Evolutionary conservation across 495 filamentous ascomycete species (phyloP).

Genomic region (Geopyxis carbonaria): DNA sequence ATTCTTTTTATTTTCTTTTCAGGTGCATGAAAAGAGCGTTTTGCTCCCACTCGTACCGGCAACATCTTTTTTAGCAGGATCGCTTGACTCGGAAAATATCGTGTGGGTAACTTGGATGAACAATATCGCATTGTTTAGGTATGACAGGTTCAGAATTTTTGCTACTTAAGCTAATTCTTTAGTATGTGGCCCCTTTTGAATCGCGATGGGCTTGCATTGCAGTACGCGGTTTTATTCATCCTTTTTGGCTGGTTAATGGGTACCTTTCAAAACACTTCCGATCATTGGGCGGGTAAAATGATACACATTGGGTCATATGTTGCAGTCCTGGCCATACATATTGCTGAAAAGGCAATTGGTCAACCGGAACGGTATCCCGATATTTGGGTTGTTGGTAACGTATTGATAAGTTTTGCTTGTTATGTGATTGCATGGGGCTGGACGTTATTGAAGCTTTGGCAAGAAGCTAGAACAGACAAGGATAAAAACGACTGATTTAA

Average conservation of each 20-base stretch:
- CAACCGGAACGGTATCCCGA: slow-evolving; percentile 68
- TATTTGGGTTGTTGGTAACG: slow-evolving; percentile 83
- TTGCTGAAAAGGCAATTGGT: slow-evolving; percentile 46
- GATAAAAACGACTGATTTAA: neutral
- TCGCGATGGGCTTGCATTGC: slow-evolving; percentile 64
- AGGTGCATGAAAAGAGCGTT: slow-evolving; percentile 95
- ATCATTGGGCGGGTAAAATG: slow-evolving; percentile 48
- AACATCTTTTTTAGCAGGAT: slow-evolving; percentile 68
- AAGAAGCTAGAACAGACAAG: slow-evolving; percentile 32
- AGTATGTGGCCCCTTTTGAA: slow-evolving; percentile 83
- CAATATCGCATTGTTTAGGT: slow-evolving; percentile 61
- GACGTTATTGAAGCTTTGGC: slow-evolving; percentile 58
- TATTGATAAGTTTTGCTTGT: slow-evolving; percentile 63
- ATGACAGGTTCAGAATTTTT: neutral
- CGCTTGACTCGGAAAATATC: slow-evolving; percentile 53
- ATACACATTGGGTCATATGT: slow-evolving; percentile 61
- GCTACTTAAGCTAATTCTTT: neutral
- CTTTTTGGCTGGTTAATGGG: slow-evolving; percentile 86
- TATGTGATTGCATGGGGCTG: slow-evolving; percentile 80
- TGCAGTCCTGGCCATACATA: slow-evolving; percentile 62
- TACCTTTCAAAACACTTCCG: slow-evolving; percentile 38
- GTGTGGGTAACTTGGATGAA: slow-evolving; percentile 92
- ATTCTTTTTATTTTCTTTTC: slow-evolving; percentile 93
- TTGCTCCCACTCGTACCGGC: slow-evolving; percentile 80
- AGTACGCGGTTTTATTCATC: slow-evolving; percentile 65